A percentile compares a stretch with the other conserved stretches of the same genome.
phyloP scores from a whole-genome alignment of 768 basidiomycete species.

The Brasilioporus rufonigricans region DNA sequence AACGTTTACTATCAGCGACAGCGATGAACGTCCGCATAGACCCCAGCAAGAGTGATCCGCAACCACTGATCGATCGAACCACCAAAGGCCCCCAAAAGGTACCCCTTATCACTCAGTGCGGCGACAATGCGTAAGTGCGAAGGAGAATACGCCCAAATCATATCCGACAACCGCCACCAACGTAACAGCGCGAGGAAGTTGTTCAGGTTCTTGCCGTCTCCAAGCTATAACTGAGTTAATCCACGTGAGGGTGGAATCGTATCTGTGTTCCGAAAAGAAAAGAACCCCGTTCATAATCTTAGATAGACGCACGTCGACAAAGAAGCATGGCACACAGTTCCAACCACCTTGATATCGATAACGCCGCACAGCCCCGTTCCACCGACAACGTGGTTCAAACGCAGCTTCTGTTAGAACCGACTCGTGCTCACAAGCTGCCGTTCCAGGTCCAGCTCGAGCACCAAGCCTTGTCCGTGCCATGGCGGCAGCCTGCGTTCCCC shows the following conservation, averaged over 20 bases:
- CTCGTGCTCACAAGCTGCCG: conserved; percentile 45
- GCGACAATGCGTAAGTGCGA: no score
- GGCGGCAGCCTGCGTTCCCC: conserved; percentile 15
- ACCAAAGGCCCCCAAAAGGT: no score
- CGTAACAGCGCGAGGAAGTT: no score
- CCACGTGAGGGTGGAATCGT: background rate
- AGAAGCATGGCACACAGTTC: background rate
- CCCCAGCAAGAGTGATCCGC: no score
- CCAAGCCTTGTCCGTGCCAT: conserved; percentile 53
- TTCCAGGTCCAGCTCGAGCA: conserved; percentile 51
- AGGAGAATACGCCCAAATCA: no score
- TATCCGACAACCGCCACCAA: no score
- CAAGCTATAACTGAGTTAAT: no score
- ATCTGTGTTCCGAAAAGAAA: background rate
- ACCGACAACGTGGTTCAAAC: background rate
- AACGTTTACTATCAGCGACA: no score
- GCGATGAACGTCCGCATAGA: no score
- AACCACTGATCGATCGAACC: no score
- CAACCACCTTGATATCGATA: background rate
- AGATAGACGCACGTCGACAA: background rate
- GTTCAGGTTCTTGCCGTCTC: no score
- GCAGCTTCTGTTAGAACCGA: conserved; percentile 35
- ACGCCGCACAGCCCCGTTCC: background rate
- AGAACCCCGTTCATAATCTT: background rate
- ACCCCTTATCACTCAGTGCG: no score